Base-by-base conservation (phyloP, 2,329 filamentous ascomycete genomes). In the Cercospora janseana region DNA sequence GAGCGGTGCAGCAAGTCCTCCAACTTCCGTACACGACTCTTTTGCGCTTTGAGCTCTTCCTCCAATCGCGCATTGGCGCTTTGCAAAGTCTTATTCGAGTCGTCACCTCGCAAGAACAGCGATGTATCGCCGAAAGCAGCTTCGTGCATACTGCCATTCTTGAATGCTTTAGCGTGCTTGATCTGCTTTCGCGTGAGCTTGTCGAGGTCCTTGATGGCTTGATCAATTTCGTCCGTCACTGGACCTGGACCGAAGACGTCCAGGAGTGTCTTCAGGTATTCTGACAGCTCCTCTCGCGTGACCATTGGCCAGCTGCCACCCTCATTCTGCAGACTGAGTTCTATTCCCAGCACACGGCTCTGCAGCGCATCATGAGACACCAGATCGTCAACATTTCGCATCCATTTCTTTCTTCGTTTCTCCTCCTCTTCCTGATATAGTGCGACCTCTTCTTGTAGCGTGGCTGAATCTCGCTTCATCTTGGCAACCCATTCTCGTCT, bases 101-200 rank as follows among this genome's bases (percentile, higher is more conserved):
- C 89, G 55, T 93, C 87, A n/a, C 88, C 90, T 29, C 88, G 83
- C 10, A 95, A 80, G 62, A 95, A 72, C 7, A 96, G 78, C 1
- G 89, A 92, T 58, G 88, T 94, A 63, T 86, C 83, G n/a, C 89
- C 89, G 54, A 96, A 79, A 2, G 82, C 82, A n/a, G 86, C 85
- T 66, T 97, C 93, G 62, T 96, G 90, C 28, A 97, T 80, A 65
- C 93, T 97, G 12, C 93, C 93, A 65, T 94, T 93, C 66, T 96
- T 96, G 75, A 98, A 97, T 4, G 89, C 90, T 67, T 92, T 95
- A 5, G 93, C 81, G 50, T 89, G 82, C 69, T 89, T 91, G 54
- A 85, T 81, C 65, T 95, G 91, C 66, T 93, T 88, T 61, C 86
- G 89, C 0, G 88, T 93, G 2, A 92, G 90, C 49, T 80, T 82